Base-by-base conservation (phyloP, 2,329 filamentous ascomycete genomes). In the Epichloe sylvatica region DNA sequence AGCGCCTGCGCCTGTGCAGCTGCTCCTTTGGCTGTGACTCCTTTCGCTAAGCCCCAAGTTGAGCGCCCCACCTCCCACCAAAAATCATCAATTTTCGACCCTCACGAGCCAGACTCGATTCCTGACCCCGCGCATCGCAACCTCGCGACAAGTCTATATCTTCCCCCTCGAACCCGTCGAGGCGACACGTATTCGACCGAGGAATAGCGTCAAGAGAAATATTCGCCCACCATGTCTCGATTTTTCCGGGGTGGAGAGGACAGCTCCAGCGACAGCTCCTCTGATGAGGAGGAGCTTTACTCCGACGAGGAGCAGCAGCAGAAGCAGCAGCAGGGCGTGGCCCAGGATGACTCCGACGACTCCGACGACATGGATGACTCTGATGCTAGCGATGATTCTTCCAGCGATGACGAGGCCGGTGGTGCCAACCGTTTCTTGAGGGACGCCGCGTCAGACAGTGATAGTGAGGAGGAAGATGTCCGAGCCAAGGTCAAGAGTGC, bases 241-340 rank as follows among this genome's bases (percentile, higher is more conserved):
- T 98, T 97, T 73, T 97, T 97, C 78, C 86, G 88, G 56, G 86
- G 86, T 68, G 86, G 84, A 64, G 75, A 78, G 74, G 90, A 94
- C 72, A 96, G 90, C 81, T 95, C 91, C 64, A 87, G 81, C 76
- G 90, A 96, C 72, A 90, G 81, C 74, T 88, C 87, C 77, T 94
- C 88, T 63, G 91, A 96, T 61, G 91, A 97, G 76, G 90, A 97
- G 74, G 84, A 90, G 71, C 83, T 95, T 71, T 94, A 94, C 81
- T 80, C 78, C 60, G 64, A 63, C 53, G 64, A 65, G 56, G 65
- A 67, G 58, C 67, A 67, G 58, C 39, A 43, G 38, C 46, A 47
- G 43, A 6, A 45, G 12, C 60, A 69, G 60, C 59, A 71, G 60
- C 59, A 71, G 56, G 71, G 81, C 56, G 15, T 55, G 40, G 47